These are phyloP conservation scores for Suillus paluster DNA, from an alignment of 768 basidiomycete species.

Conservation along the genomic window DNA sequence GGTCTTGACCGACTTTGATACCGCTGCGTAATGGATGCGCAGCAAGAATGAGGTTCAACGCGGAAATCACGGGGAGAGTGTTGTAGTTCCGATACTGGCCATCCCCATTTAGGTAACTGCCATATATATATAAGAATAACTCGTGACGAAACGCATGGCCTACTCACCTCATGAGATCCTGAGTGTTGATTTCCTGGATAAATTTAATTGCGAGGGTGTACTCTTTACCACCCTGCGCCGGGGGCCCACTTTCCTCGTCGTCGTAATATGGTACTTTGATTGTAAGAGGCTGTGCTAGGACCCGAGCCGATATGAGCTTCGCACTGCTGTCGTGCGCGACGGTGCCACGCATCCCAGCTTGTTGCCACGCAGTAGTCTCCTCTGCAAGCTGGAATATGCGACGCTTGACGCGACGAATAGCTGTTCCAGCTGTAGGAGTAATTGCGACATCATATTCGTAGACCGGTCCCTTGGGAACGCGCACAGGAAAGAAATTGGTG, in stretches of 20 bases:
- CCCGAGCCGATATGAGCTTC: slow-evolving; percentile 47
- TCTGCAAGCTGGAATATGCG: slow-evolving; percentile 57
- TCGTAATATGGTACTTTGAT: slow-evolving; percentile 48
- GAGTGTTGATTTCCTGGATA: slow-evolving; percentile 48
- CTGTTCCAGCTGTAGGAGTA: slow-evolving; percentile 36
- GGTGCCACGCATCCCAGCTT: slow-evolving; percentile 42
- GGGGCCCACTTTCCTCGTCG: slow-evolving; percentile 45
- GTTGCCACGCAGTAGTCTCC: slow-evolving; percentile 42
- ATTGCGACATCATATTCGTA: slow-evolving; percentile 54
- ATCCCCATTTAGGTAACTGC: slow-evolving; percentile 51
- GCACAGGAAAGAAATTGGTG: slow-evolving; percentile 57
- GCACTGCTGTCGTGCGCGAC: slow-evolving; percentile 54
- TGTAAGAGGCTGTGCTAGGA: slow-evolving; percentile 45
- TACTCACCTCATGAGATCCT: slow-evolving; percentile 43
- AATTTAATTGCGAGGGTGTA: slow-evolving; percentile 51
- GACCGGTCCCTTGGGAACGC: slow-evolving; percentile 49
- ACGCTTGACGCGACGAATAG: slow-evolving; percentile 44
- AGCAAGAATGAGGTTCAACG: slow-evolving; percentile 54
- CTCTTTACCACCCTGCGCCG: slow-evolving; percentile 38
- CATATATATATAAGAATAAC: slow-evolving; percentile 13
- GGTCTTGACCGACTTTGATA: slow-evolving; percentile 55
- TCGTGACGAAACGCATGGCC: neutral
- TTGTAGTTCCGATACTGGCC: slow-evolving; percentile 48
- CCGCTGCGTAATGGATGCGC: slow-evolving; percentile 51
- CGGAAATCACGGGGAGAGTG: slow-evolving; percentile 50